Base-by-base conservation (phyloP, 148 eudicot genomes). In the Arbutus unedo region DNA sequence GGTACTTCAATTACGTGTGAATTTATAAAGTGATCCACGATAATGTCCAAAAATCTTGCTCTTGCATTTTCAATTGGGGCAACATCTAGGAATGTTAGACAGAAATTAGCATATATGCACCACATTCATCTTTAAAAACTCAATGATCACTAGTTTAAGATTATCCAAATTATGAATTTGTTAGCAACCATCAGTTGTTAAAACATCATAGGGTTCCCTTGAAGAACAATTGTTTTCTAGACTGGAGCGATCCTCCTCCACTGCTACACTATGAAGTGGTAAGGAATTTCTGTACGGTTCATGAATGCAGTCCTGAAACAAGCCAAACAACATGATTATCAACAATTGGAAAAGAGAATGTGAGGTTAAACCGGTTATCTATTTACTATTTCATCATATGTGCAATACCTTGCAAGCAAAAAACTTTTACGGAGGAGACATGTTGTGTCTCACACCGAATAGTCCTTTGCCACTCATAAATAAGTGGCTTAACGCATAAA, bases 21-120 rank as follows among this genome's bases (percentile, higher is more conserved):
- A 15, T 68, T 79, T 62, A 96, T 87, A 85, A 96, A 96, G 90
- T 88, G 84, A 90, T 96, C 91, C 81, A 96, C 92, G 57, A 96
- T 81, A 75, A 94, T 85, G 80, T 92, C 95, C 92, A 96, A 81
- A 87, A 96, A 92, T 72, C 91, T 94, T 57, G 93, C 91, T 86
- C 97, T 87, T 60, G 99, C 97, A 25, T 89, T 86, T 87, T 96
- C 99, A 83, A 96, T 89, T 19, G 99, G 97, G 23, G 87, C 86
- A 80, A 94, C 81, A 96, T 96, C 99, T 96, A 81, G 71, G n/a
- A 76, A 62, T 47, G 50, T 51, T 49, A 70, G 50, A 64, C n/a
- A 31, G 38, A 81, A n/a, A 81, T 75, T 72, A 90, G 79, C 77
- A 11, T 77, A 54, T 4, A 57, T 41, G 76, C 82, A 76, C 25